Evolutionary conservation across 306 rosid species (phyloP), one percentile per base, ranked within the genome.

Genomic region (Boehmeria nivea): DNA sequence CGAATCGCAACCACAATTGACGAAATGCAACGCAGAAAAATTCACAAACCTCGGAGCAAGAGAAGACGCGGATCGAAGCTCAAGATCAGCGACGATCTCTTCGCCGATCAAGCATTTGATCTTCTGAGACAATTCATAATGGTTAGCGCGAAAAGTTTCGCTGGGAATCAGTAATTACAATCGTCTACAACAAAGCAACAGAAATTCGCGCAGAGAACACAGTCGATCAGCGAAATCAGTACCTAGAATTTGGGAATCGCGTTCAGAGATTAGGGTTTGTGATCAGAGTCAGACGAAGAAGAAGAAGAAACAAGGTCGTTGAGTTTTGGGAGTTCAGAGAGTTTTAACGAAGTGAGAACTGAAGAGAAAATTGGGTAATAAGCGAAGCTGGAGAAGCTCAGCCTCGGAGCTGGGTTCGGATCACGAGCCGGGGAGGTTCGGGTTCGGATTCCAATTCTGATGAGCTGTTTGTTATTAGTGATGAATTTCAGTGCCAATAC

Each of bases 11-110:
- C 17, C 3, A 42, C 20, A 40, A 16, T 11, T 23, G 17, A 13
- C 16, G 11, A 11, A 33, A 33, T 4, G 38, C 5, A 33, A 33
- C 7, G 10, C 15, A 40, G 45, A 40, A 10, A 14, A 40, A 4
- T 10, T 31, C 36, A 69, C 62, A 64, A 54, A 76, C 87, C 88
- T 78, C 64, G 60, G 73, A 76, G 52, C 14, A 47, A 44, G 54
- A 45, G 53, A 55, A 73, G 15, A 31, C 67, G 52, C 65, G 79
- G 86, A 82, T 85, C 91, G 74, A 79, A 69, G 51, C 79, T 72
- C 59, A 67, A 14, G 76, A 80, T 73, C 72, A 45, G 39, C 24
- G 20, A 68, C 52, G 87, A 79, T 81, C 82, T 54, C 54, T 7
- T 50, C 49, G 33, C 46, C 39, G 69, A 55, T 14, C 61, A 61